Evolutionary conservation across 352 stramenopile genomes (phyloP).

Genomic region (Globisporangium perplexum): DNA sequence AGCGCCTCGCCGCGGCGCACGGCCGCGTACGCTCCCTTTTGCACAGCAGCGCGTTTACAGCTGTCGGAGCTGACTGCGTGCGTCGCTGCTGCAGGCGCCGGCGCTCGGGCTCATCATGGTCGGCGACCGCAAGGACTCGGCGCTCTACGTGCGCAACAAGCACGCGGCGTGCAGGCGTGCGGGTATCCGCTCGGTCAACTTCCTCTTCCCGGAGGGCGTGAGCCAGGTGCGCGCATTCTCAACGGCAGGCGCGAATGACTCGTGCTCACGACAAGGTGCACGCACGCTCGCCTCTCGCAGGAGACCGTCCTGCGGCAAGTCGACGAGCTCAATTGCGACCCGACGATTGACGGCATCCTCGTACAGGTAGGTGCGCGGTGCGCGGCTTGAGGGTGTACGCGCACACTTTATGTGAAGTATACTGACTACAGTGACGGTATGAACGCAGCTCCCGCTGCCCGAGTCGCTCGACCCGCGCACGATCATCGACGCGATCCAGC

Average conservation of each 20-base stretch:
- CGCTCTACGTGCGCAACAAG: conserved; percentile 98
- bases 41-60: too few species aligned
- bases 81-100: conserved; percentile 45
- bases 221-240: conserved; percentile 33
- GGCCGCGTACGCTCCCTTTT: conserved; percentile 28
- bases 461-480: conserved; percentile 88
- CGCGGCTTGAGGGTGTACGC: too few species aligned
- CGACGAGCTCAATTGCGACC: conserved; percentile 67
- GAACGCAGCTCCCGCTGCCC: conserved; percentile 88
- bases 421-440: neutral
- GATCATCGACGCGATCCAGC: conserved; percentile 92
- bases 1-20: conserved; percentile 38
- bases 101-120: conserved; percentile 98
- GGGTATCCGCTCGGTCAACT: conserved; percentile 91
- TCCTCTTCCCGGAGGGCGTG: conserved; percentile 60
- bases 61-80: neutral
- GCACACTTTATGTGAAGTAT: neutral
- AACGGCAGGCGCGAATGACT: too few species aligned
- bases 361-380: conserved; percentile 66
- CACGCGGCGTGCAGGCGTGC: conserved; percentile 93
- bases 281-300: too few species aligned
- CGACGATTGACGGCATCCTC: conserved; percentile 78
- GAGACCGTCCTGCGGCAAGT: conserved; percentile 58
- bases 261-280: too few species aligned
- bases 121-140: conserved; percentile 93